These are phyloP conservation scores for Aotearoamyces nothofagi DNA, from an alignment of 2,329 filamentous ascomycete genomes.

Conservation along the genomic window DNA sequence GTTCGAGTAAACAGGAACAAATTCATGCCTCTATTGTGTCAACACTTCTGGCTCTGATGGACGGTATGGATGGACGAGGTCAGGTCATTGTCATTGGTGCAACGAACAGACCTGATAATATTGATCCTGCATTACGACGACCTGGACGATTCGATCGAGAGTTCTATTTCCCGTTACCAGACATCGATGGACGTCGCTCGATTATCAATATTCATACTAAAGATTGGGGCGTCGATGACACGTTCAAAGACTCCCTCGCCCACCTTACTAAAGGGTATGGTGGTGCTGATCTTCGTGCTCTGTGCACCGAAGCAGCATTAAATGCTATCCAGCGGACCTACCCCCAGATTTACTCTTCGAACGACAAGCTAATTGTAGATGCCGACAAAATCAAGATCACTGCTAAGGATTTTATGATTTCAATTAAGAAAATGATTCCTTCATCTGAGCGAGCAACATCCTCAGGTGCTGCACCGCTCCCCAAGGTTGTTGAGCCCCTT, in stretches of 20 bases:
- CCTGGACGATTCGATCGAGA: constrained; percentile 94
- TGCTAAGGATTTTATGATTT: constrained; percentile 93
- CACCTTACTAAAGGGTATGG: constrained; percentile 92
- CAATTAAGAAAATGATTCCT: constrained; percentile 88
- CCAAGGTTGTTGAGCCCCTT: constrained; percentile 66
- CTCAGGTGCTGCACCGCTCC: constrained; percentile 69
- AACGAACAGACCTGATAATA: constrained; percentile 93
- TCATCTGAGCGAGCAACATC: constrained; percentile 85
- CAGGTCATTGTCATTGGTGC: constrained; percentile 98
- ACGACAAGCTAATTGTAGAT: constrained; percentile 80
- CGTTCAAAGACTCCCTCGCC: constrained; percentile 72
- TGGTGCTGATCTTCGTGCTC: constrained; percentile 81
- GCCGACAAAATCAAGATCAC: constrained; percentile 71
- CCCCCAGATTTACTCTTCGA: constrained; percentile 86
- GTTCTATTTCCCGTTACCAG: constrained; percentile 93
- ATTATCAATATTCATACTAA: constrained; percentile 94
- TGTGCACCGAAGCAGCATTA: constrained; percentile 90
- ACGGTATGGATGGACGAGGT: constrained; percentile 94
- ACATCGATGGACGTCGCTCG: constrained; percentile 60
- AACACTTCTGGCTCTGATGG: constrained; percentile 86
- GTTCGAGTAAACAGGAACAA: constrained; percentile 96
- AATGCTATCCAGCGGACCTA: constrained; percentile 94
- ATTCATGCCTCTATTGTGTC: constrained; percentile 97
- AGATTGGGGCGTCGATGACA: constrained; percentile 70
- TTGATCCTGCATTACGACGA: constrained; percentile 86